A percentile compares a stretch with the other conserved stretches of the same genome.
Conservation (phyloP, 495 filamentous ascomycete genomes). For the Hypoxylon intermedium region DNA sequence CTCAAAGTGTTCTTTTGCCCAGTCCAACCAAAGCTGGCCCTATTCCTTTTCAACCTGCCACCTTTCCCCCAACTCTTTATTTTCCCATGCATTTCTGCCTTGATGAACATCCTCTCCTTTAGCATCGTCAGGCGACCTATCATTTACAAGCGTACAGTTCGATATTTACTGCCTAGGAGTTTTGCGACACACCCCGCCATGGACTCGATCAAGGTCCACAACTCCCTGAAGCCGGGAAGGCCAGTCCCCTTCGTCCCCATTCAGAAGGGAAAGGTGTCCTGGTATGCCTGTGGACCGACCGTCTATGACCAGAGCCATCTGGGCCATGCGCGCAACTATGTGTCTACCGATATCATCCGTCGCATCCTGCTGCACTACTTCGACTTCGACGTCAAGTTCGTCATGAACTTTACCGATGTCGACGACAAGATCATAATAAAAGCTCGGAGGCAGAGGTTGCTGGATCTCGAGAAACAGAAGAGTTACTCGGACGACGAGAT, state of each 20-base stretch:
- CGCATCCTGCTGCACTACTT: constrained; percentile 88
- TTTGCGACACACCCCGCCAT: constrained; percentile 47
- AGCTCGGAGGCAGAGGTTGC: constrained; percentile 77
- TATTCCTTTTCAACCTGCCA: constrained; percentile 17
- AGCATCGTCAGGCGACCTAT: constrained; percentile 20
- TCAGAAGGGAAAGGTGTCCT: constrained; percentile 75
- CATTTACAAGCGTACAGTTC: constrained; percentile 15
- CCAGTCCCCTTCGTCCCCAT: constrained; percentile 80
- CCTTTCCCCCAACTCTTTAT: constrained; percentile 2
- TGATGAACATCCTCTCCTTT: constrained; percentile 41
- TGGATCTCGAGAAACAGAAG: constrained; percentile 63
- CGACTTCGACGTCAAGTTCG: constrained; percentile 83
- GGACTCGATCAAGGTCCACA: constrained; percentile 70
- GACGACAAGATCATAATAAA: constrained; percentile 94
- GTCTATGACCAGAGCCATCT: constrained; percentile 92
- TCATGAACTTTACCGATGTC: constrained; percentile 95
- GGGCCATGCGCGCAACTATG: constrained; percentile 93
- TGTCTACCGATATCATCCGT: constrained; percentile 89
- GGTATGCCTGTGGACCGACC: constrained; percentile 93
- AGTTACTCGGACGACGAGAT: constrained; percentile 50
- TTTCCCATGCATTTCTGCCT: constrained; percentile 25
- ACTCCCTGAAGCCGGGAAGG: constrained; percentile 72
- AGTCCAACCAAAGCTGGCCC: not conserved
- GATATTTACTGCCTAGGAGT: constrained; percentile 30
- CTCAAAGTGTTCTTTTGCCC: constrained; percentile 20